Evolutionary conservation across 2,329 filamentous ascomycete species (phyloP).

Genomic region (Annulohypoxylon truncatum): DNA sequence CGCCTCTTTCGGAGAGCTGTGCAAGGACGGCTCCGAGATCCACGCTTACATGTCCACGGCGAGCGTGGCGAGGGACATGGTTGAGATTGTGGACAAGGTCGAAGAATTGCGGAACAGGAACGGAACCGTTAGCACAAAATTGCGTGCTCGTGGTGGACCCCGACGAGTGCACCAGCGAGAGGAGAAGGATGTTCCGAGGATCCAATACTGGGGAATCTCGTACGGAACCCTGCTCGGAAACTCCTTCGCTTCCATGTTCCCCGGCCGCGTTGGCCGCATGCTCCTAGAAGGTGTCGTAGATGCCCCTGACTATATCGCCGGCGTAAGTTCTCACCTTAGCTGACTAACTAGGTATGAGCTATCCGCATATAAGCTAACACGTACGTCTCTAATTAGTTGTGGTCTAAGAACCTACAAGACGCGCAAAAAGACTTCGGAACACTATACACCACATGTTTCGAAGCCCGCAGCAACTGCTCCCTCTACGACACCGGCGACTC

Average conservation of each 20-base stretch:
- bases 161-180: not conserved
- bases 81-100: slow-evolving; percentile 57
- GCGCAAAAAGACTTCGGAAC: slow-evolving; percentile 51
- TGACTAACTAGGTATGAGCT: not conserved
- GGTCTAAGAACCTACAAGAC: slow-evolving; percentile 54
- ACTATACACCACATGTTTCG: slow-evolving; percentile 54
- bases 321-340: slow-evolving; percentile 43
- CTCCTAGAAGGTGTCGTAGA: slow-evolving; percentile 56
- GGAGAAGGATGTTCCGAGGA: slow-evolving; percentile 24
- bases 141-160: not conserved
- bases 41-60: slow-evolving; percentile 52
- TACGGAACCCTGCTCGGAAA: slow-evolving; percentile 60
- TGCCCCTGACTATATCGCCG: slow-evolving; percentile 52
- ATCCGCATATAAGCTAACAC: slow-evolving; percentile 4
- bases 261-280: slow-evolving; percentile 55
- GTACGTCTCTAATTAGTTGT: slow-evolving; percentile 44
- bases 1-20: slow-evolving; percentile 48
- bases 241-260: slow-evolving; percentile 59
- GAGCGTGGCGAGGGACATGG: slow-evolving; percentile 57
- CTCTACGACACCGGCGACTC: slow-evolving; percentile 46
- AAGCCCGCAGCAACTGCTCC: slow-evolving; percentile 47
- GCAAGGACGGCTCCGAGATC: slow-evolving; percentile 48
- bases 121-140: not conserved
- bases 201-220: slow-evolving; percentile 63
- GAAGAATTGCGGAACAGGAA: slow-evolving; percentile 48